A percentile compares a stretch with the other conserved stretches of the same genome.
Conservation (phyloP, 1,284 basidiomycete species). For the Ustilago tritici region DNA sequence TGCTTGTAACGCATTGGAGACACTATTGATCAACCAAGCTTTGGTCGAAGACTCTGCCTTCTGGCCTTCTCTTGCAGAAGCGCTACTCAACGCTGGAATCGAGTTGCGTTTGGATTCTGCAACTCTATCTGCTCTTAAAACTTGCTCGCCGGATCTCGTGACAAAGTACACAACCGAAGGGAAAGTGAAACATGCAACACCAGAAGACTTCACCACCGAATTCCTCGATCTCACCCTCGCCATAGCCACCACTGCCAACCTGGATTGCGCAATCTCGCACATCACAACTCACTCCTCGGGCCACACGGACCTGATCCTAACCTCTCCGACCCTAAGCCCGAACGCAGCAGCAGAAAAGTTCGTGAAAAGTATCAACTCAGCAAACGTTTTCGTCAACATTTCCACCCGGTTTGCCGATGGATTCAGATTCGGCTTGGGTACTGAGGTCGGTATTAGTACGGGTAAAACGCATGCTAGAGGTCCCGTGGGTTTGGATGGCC, state of each 20-base stretch:
- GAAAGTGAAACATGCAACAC: conserved; percentile 51
- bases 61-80: conserved; percentile 83
- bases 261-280: conserved; percentile 82
- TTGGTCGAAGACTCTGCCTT: conserved; percentile 69
- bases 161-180: conserved; percentile 61
- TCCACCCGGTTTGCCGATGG: conserved; percentile 97
- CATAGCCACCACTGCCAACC: conserved; percentile 79
- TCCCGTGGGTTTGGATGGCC: conserved; percentile 92
- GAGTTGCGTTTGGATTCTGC: conserved; percentile 81
- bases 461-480: conserved; percentile 96
- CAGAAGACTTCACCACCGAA: conserved; percentile 84
- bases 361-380: conserved; percentile 87
- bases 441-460: conserved; percentile 97
- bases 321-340: conserved; percentile 16
- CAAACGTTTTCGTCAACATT: conserved; percentile 94
- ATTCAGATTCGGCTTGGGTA: conserved; percentile 95
- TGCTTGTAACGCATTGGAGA: conserved; percentile 95
- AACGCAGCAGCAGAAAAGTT: conserved; percentile 77
- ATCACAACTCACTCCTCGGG: conserved; percentile 94
- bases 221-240: conserved; percentile 75
- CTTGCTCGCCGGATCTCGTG: background rate
- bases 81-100: conserved; percentile 79
- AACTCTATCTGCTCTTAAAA: background rate
- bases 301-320: conserved; percentile 91
- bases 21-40: conserved; percentile 82